Base-by-base conservation (phyloP, 2,329 filamentous ascomycete genomes). In the Fusarium sp. region DNA sequence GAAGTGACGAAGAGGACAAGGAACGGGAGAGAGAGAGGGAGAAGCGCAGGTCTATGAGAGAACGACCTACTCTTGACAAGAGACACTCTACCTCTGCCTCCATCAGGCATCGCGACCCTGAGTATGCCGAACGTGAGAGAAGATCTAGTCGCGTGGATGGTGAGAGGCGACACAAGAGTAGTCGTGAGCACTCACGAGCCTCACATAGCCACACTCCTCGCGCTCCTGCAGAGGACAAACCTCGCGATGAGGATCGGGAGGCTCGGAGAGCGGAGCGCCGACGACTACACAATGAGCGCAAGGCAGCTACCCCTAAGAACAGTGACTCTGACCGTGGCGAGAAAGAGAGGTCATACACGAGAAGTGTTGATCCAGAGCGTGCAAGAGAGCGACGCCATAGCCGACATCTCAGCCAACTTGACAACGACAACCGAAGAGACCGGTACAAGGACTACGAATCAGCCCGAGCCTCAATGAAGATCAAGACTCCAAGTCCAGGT, bases 181-280 rank as follows among this genome's bases (percentile, higher is more conserved):
- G 66, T 5, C 56, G 66, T 3, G 66, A 68, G 8, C 64, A 44
- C n/a, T 68, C 66, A 26, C 56, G 66, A 44, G 32, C 28, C 20
- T 55, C 66, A 17, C 55, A 44, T 17, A 54, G 39, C 11, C 55
- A 68, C 13, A 15, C n/a, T n/a, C 42, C 30, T 34, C 64, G 66
- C 18, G 13, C 54, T 11, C 42, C 57, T 14, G 64, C 55, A 3
- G 66, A 68, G 2, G 48, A 62, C 13, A 50, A 32, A 18, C 47
- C 13, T 22, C 42, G 42, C 3, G 61, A 59, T 12, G 61, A 63
- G 56, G 64, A 68, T 0, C n/a, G 64, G n/a, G 38, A 68, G 64
- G 66, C 64, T 15, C 64, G 64, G 24, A 67, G 64, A 47, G 66
- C 64, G 24, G 66, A 68, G 56, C 66, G 66, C 6, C 66, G 66